phyloP scores from a whole-genome alignment of 2,329 filamentous ascomycete species.

The Paradendryphiella salina region DNA sequence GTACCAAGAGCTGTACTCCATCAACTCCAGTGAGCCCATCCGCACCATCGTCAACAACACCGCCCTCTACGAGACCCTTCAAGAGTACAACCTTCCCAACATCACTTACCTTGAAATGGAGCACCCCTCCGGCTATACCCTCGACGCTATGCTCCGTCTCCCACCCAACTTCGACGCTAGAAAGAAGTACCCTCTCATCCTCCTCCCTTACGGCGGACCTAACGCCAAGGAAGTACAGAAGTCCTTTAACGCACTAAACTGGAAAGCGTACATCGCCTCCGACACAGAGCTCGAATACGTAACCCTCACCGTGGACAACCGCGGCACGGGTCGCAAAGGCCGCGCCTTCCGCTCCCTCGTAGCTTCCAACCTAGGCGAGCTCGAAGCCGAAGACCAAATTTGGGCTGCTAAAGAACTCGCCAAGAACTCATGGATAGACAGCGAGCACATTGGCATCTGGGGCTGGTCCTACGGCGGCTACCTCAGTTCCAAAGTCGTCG shows the following conservation, averaged over 20 bases:
- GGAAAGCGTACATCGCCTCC: constrained; percentile 66
- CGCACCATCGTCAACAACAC: constrained; percentile 64
- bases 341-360: constrained; percentile 64
- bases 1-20: constrained; percentile 67
- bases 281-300: constrained; percentile 70
- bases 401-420: constrained; percentile 65
- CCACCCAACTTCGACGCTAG: constrained; percentile 65
- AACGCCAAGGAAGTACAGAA: constrained; percentile 65
- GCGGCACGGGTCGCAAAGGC: constrained; percentile 67
- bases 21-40: constrained; percentile 60
- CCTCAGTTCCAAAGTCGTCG: constrained; percentile 67
- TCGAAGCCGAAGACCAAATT: constrained; percentile 69
- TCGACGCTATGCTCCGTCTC: constrained; percentile 68
- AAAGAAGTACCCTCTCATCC: constrained; percentile 68
- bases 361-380: constrained; percentile 61
- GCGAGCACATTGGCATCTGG: constrained; percentile 65
- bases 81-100: constrained; percentile 65
- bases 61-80: constrained; percentile 58
- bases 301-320: constrained; percentile 69
- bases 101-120: constrained; percentile 66
- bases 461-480: constrained; percentile 73
- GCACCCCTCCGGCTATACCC: constrained; percentile 62
- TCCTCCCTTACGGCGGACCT: constrained; percentile 70
- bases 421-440: constrained; percentile 59
- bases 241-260: constrained; percentile 58